These are phyloP conservation scores for Phytophthora pisi DNA, from an alignment of 352 stramenopile species.

Conservation along the genomic window DNA sequence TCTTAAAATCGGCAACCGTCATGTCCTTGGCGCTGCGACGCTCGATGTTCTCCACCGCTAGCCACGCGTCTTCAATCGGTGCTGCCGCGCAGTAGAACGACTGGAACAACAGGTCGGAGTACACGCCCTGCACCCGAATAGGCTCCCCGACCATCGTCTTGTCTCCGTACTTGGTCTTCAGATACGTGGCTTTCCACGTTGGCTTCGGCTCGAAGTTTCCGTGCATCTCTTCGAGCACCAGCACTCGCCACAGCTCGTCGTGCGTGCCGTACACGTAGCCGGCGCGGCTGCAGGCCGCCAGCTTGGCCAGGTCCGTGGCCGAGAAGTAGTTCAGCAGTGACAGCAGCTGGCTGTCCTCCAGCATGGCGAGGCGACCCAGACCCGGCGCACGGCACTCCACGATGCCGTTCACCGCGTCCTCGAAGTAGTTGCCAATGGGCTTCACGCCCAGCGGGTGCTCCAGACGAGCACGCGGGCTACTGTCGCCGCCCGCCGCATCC, in stretches of 20 bases:
- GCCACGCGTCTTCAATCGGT: constrained; percentile 68
- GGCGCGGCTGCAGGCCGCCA: constrained; percentile 58
- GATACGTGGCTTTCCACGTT: constrained; percentile 80
- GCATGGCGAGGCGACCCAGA: constrained; percentile 53
- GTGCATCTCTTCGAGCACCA: constrained; percentile 82
- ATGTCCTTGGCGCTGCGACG: constrained; percentile 58
- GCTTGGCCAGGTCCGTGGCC: constrained; percentile 49
- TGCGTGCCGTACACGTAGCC: constrained; percentile 77
- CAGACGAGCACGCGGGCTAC: constrained; percentile 28
- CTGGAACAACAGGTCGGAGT: constrained; percentile 90
- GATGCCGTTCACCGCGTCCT: constrained; percentile 65
- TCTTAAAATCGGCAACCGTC: constrained; percentile 63
- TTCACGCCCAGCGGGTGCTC: constrained; percentile 84
- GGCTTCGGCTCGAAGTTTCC: constrained; percentile 50
- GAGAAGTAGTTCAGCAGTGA: constrained; percentile 65
- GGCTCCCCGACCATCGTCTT: constrained; percentile 22
- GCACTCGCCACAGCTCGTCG: constrained; percentile 84
- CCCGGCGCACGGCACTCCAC: constrained; percentile 61
- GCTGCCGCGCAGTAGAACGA: constrained; percentile 79
- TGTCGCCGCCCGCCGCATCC: neutral
- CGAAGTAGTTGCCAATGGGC: constrained; percentile 82
- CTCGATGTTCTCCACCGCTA: constrained; percentile 76
- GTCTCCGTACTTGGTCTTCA: constrained; percentile 52
- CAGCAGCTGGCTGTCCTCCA: constrained; percentile 75
- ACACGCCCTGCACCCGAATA: constrained; percentile 71